These are phyloP conservation scores for Chlamydomonas applanata DNA, from an alignment of 139 green algal genomes.

Conservation along the genomic window DNA sequence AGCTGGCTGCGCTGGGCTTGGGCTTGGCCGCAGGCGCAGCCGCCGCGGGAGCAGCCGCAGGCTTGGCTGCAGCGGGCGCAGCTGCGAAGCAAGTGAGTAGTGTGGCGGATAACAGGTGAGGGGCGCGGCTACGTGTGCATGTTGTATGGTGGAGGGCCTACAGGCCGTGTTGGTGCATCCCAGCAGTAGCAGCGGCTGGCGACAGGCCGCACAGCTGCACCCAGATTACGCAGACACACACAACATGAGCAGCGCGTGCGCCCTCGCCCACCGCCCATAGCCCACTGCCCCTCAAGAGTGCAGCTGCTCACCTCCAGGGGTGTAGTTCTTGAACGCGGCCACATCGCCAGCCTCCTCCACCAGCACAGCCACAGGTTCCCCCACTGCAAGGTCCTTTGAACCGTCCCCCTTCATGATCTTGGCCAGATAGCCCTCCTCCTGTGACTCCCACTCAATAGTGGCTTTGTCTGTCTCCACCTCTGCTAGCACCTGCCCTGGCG, in stretches of 20 bases:
- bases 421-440: slow-evolving; percentile 72
- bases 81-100: neutral
- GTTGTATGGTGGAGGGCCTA: too few species aligned
- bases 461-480: slow-evolving; percentile 97
- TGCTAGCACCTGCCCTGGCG: slow-evolving; percentile 61
- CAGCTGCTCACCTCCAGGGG: slow-evolving; percentile 8
- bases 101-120: too few species aligned
- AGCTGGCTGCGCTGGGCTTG: neutral
- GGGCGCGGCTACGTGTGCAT: too few species aligned
- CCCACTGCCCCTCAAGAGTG: too few species aligned
- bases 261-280: too few species aligned
- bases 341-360: slow-evolving; percentile 82
- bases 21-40: slow-evolving; percentile 2
- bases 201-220: too few species aligned
- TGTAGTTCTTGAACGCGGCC: slow-evolving; percentile 68
- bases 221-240: too few species aligned
- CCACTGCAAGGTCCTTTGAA: slow-evolving; percentile 57
- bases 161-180: too few species aligned
- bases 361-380: slow-evolving; percentile 62
- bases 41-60: neutral
- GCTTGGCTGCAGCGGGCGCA: neutral
- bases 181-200: too few species aligned
- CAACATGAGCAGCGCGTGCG: too few species aligned
- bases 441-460: slow-evolving; percentile 69
- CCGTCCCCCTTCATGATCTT: slow-evolving; percentile 59